Percentiles rank a stretch among this genome's conserved stretches.
Conservation (phyloP, 306 rosid genomes). For the Rosa rugosa region DNA sequence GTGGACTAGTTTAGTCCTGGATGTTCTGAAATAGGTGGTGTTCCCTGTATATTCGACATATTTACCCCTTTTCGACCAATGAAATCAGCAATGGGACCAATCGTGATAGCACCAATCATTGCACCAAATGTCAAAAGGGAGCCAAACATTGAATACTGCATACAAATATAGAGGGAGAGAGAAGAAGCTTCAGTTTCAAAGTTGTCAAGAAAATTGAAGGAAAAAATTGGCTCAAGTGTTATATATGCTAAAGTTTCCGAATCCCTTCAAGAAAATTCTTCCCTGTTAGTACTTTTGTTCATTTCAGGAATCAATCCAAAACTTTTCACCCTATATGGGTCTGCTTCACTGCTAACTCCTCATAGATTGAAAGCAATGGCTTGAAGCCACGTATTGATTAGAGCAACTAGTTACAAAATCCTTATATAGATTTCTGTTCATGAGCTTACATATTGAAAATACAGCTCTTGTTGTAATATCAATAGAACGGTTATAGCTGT, state of each 20-base stretch:
- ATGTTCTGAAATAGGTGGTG: background rate
- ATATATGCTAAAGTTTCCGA: background rate
- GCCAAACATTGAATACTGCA: slow-evolving; percentile 50
- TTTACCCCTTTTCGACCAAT: slow-evolving; percentile 82
- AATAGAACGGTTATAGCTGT: background rate
- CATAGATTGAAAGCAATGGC: background rate
- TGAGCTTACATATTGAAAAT: background rate
- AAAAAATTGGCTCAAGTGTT: background rate
- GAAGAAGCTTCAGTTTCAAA: background rate
- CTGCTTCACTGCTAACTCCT: background rate
- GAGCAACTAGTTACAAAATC: background rate
- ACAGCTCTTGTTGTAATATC: background rate
- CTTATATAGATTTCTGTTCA: background rate
- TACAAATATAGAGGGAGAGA: background rate
- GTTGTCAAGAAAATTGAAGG: background rate
- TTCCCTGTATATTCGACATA: background rate
- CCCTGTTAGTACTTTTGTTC: background rate
- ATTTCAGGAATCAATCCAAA: background rate
- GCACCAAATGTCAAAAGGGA: slow-evolving; percentile 92
- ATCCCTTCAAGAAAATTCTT: background rate
- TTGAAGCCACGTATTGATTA: background rate
- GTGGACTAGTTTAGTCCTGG: background rate
- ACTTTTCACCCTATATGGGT: background rate
- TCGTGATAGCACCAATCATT: slow-evolving; percentile 88
- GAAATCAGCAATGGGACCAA: slow-evolving; percentile 72